Percentiles rank a stretch among this genome's conserved stretches.
Evolutionary conservation across 1,139 yeast species (phyloP).

Genomic region (Suhomyces taliae): DNA sequence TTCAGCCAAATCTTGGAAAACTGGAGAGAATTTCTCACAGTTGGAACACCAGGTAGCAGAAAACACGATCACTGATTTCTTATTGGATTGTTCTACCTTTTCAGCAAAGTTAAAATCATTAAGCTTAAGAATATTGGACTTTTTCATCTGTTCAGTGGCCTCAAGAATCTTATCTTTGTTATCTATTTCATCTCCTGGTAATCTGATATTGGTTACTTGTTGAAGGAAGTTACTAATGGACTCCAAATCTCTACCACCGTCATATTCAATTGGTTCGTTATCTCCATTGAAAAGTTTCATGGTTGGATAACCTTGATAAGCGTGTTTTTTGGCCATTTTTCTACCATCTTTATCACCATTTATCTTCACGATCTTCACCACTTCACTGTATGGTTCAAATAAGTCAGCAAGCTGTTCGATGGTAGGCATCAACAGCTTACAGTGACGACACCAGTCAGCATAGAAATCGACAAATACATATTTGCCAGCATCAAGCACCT

Average conservation of each 20-base stretch:
- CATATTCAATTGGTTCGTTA: slow-evolving; percentile 48
- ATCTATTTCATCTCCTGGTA: slow-evolving; percentile 11
- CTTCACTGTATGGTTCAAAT: slow-evolving; percentile 43
- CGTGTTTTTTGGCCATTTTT: slow-evolving; percentile 54
- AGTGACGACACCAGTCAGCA: slow-evolving; percentile 83
- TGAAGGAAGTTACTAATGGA: slow-evolving; percentile 49
- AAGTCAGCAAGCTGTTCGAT: slow-evolving; percentile 58
- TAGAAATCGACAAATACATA: slow-evolving; percentile 72
- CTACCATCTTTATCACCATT: slow-evolving; percentile 68
- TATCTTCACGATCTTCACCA: slow-evolving; percentile 55
- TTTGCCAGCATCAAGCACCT: slow-evolving; percentile 57
- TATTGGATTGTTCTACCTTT: slow-evolving; percentile 24
- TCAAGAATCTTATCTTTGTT: slow-evolving; percentile 4
- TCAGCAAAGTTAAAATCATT: slow-evolving; percentile 37
- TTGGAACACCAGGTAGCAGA: slow-evolving; percentile 41
- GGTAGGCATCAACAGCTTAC: slow-evolving; percentile 64
- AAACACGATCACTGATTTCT: slow-evolving; percentile 33
- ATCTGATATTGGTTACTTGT: slow-evolving; percentile 31
- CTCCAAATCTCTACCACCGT: slow-evolving; percentile 49
- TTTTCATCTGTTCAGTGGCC: slow-evolving; percentile 2
- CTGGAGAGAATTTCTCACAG: slow-evolving; percentile 28
- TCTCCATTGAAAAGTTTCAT: slow-evolving; percentile 55
- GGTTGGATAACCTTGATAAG: slow-evolving; percentile 66
- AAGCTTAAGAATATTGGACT: slow-evolving; percentile 25
- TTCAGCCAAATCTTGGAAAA: slow-evolving; percentile 35